Conservation (phyloP, 306 rosid genomes). For the Arachis hypogaea region DNA sequence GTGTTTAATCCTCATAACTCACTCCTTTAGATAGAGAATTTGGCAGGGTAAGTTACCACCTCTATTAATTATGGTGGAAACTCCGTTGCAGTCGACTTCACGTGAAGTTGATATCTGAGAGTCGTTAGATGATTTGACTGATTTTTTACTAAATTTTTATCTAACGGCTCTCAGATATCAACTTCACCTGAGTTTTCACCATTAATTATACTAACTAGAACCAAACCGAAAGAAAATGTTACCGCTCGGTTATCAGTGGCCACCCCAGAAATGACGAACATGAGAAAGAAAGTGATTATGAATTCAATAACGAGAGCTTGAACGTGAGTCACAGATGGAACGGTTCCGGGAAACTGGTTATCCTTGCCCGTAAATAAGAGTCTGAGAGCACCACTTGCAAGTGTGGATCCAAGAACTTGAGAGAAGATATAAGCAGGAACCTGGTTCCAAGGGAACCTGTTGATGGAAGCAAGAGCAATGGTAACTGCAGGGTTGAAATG, state of each 20-base stretch:
- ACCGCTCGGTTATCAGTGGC: slow-evolving; percentile 88
- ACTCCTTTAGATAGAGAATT: neutral
- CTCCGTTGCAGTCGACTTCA: too few relatives aligned
- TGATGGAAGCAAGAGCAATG: slow-evolving; percentile 68
- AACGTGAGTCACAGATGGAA: slow-evolving; percentile 50
- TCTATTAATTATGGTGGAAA: neutral
- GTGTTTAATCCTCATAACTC: neutral
- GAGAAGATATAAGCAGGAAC: slow-evolving; percentile 65
- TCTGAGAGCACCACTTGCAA: slow-evolving; percentile 74
- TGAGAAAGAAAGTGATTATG: slow-evolving; percentile 81
- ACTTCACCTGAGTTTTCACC: too few relatives aligned
- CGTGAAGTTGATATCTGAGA: too few relatives aligned
- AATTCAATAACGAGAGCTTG: slow-evolving; percentile 79
- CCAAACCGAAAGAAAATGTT: neutral
- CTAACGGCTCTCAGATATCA: too few relatives aligned
- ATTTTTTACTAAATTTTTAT: too few relatives aligned
- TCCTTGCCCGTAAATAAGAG: slow-evolving; percentile 57
- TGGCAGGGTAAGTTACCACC: slow-evolving; percentile 1
- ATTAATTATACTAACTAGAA: neutral
- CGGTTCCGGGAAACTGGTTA: slow-evolving; percentile 64
- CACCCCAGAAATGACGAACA: slow-evolving; percentile 79
- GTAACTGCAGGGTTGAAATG: slow-evolving; percentile 94
- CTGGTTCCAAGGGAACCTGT: slow-evolving; percentile 66
- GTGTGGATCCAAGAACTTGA: slow-evolving; percentile 76
- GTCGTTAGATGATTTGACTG: too few relatives aligned